Conservation (phyloP, 2,329 filamentous ascomycete species). For the Tetracladium maxilliforme region DNA sequence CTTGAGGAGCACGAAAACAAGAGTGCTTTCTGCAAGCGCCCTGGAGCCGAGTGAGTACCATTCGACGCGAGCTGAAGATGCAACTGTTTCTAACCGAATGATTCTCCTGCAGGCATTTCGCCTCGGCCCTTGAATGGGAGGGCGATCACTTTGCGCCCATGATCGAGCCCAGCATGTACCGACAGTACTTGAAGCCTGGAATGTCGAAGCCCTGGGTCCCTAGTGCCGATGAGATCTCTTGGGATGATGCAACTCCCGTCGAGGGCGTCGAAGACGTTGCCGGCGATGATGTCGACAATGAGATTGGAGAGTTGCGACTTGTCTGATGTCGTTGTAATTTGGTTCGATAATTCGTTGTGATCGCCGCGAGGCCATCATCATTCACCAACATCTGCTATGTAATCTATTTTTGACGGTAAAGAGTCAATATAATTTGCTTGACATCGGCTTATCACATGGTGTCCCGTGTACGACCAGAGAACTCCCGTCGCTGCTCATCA, state of each 20-base stretch:
- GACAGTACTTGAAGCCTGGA: conserved; percentile 1
- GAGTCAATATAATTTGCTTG: too few species aligned
- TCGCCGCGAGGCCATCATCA: too few species aligned
- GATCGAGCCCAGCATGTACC: neutral
- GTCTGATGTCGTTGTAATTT: too few species aligned
- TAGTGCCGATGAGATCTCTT: neutral
- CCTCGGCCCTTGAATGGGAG: neutral
- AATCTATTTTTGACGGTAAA: too few species aligned
- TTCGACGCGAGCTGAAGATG: neutral
- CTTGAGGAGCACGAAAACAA: neutral
- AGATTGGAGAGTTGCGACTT: too few species aligned
- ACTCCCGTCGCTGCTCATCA: too few species aligned
- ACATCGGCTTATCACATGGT: too few species aligned
- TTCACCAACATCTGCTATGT: too few species aligned
- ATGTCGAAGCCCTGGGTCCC: conserved; percentile 1
- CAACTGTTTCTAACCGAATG: neutral
- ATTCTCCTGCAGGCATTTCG: neutral
- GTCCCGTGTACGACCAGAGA: too few species aligned
- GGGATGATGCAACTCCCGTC: neutral
- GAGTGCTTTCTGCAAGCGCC: conserved; percentile 1
- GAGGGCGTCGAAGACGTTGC: too few species aligned
- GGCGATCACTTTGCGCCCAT: conserved; percentile 1
- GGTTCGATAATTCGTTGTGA: too few species aligned
- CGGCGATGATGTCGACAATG: too few species aligned
- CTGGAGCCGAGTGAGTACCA: conserved; percentile 1